phyloP scores from a whole-genome alignment of 2,329 filamentous ascomycete species.

The Achaetomium macrosporum region DNA sequence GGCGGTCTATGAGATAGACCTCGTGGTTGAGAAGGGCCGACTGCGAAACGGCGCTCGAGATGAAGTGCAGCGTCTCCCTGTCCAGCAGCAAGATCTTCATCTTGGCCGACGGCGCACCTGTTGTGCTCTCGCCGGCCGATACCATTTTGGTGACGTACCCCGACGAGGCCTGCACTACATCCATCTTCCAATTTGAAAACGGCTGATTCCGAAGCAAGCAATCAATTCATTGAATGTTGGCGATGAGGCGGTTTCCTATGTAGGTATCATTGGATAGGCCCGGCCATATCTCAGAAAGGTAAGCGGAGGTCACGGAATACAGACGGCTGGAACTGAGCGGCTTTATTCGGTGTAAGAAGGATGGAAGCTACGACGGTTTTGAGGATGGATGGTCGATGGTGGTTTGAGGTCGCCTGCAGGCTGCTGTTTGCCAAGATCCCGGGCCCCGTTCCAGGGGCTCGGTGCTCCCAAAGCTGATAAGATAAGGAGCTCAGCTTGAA shows the following conservation, averaged over 20 bases:
- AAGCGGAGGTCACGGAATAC: not conserved
- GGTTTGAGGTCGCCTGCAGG: not conserved
- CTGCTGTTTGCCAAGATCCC: slow-evolving; percentile 8
- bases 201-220: not conserved
- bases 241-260: not conserved
- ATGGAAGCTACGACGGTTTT: not conserved
- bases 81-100: slow-evolving; percentile 98
- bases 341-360: not conserved
- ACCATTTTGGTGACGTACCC: slow-evolving; percentile 97
- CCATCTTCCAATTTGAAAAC: slow-evolving; percentile 53
- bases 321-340: not conserved
- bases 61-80: slow-evolving; percentile 85
- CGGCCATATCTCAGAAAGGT: not conserved
- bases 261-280: not conserved
- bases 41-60: slow-evolving; percentile 93
- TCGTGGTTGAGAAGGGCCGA: slow-evolving; percentile 92
- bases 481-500: slow-evolving; percentile 14
- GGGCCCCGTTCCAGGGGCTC: slow-evolving; percentile 6
- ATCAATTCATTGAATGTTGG: not conserved
- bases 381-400: not conserved
- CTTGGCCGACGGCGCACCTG: slow-evolving; percentile 65
- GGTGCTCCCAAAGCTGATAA: slow-evolving; percentile 13
- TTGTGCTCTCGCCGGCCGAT: slow-evolving; percentile 66
- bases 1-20: slow-evolving; percentile 92
- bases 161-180: slow-evolving; percentile 85